A percentile compares a stretch with the other conserved stretches of the same genome.
These are phyloP conservation scores for Cryphonectria japonica DNA, from an alignment of 2,329 filamentous ascomycete species.

Conservation along the genomic window DNA sequence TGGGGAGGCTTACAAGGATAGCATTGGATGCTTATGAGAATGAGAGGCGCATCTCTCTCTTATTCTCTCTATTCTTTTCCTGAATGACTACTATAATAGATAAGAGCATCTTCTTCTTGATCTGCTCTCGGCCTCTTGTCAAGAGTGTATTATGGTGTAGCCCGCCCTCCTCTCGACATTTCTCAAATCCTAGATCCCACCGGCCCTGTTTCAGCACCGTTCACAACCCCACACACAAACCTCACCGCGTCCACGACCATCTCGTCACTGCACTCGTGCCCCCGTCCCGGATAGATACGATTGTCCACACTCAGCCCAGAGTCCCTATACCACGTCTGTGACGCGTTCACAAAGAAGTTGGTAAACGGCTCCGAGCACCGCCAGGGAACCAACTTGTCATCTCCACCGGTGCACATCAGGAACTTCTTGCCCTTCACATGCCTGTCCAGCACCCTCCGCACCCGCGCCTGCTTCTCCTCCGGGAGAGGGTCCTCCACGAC, in stretches of 20 bases:
- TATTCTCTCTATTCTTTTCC: background rate
- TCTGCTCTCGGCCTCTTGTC: background rate
- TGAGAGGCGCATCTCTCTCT: too few relatives aligned
- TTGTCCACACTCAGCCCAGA: constrained; percentile 63
- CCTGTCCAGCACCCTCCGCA: constrained; percentile 51
- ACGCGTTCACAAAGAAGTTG: constrained; percentile 61
- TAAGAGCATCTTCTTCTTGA: too few relatives aligned
- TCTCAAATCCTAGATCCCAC: constrained; percentile 22
- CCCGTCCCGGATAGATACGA: constrained; percentile 68
- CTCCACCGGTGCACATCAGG: constrained; percentile 66
- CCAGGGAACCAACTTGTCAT: constrained; percentile 76
- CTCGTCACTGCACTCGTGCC: constrained; percentile 67
- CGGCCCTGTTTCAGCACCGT: constrained; percentile 36
- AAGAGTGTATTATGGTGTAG: background rate
- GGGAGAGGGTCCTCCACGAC: constrained; percentile 40
- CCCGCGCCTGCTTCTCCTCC: constrained; percentile 45
- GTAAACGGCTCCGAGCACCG: constrained; percentile 63
- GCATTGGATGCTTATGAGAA: background rate
- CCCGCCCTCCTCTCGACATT: background rate
- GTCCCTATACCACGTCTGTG: constrained; percentile 56
- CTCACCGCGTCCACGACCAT: constrained; percentile 70
- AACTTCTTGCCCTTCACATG: constrained; percentile 65
- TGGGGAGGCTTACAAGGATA: constrained; percentile 35
- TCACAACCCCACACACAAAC: constrained; percentile 61
- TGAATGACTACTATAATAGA: too few relatives aligned